These are phyloP conservation scores for Prunella vulgaris DNA, from an alignment of 257 asterid genomes.

Conservation along the genomic window DNA sequence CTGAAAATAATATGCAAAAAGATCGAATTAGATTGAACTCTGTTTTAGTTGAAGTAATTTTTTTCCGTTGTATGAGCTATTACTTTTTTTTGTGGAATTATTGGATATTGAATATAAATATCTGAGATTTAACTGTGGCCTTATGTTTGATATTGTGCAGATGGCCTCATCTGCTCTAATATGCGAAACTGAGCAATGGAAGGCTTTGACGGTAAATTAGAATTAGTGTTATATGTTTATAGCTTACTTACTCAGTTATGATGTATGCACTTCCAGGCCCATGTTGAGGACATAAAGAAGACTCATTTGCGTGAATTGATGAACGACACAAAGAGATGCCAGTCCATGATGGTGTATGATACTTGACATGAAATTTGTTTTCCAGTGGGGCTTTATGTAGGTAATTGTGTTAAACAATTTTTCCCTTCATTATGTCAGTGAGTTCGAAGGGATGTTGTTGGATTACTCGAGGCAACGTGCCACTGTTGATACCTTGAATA, in stretches of 20 bases:
- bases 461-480: conserved; percentile 91
- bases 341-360: conserved; percentile 81
- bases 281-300: conserved; percentile 75
- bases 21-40: conserved; percentile 1
- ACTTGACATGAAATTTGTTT: too few species aligned
- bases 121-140: conserved; percentile 17
- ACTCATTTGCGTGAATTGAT: conserved; percentile 84
- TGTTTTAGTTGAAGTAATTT: conserved; percentile 2
- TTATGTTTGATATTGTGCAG: conserved; percentile 30
- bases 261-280: conserved; percentile 50
- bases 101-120: not conserved
- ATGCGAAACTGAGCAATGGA: conserved; percentile 71
- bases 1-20: not conserved
- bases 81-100: not conserved
- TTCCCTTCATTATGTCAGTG: conserved; percentile 41
- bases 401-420: not conserved
- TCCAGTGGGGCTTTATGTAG: not conserved
- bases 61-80: not conserved
- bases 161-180: conserved; percentile 74
- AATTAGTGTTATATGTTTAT: not conserved
- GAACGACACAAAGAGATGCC: conserved; percentile 67
- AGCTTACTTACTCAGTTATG: not conserved
- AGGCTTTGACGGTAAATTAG: conserved; percentile 61
- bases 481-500: conserved; percentile 64
- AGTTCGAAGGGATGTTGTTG: conserved; percentile 68